phyloP scores from a whole-genome alignment of 371 early-diverging fungal species.

The Neoconidiobolus thromboides region DNA sequence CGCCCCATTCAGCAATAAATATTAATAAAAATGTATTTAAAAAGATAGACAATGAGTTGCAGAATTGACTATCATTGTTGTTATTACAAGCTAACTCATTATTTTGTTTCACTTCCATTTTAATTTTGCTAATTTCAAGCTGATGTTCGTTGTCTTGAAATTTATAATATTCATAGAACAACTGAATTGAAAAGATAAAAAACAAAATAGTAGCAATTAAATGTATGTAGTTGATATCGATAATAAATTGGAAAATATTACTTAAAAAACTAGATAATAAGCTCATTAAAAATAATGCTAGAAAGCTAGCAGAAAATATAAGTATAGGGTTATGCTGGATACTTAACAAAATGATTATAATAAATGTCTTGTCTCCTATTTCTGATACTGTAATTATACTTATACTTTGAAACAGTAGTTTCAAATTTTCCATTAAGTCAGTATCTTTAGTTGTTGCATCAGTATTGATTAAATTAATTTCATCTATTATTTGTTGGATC shows the following conservation, averaged over 20 bases:
- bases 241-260: slow-evolving; percentile 62
- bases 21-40: slow-evolving; percentile 87
- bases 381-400: slow-evolving; percentile 82
- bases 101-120: slow-evolving; percentile 24
- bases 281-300: slow-evolving; percentile 81
- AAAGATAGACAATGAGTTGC: slow-evolving; percentile 71
- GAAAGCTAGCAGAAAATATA: slow-evolving; percentile 72
- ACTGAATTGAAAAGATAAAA: slow-evolving; percentile 73
- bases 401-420: not conserved
- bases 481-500: too few relatives aligned
- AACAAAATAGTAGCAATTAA: slow-evolving; percentile 64
- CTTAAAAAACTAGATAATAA: slow-evolving; percentile 83
- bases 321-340: slow-evolving; percentile 76
- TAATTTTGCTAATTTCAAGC: slow-evolving; percentile 29
- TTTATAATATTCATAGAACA: slow-evolving; percentile 63
- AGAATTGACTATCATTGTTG: slow-evolving; percentile 11
- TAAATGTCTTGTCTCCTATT: slow-evolving; percentile 94
- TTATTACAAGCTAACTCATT: slow-evolving; percentile 9
- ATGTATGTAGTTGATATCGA: slow-evolving; percentile 72
- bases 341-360: slow-evolving; percentile 91
- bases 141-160: slow-evolving; percentile 75
- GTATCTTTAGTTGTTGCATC: too few relatives aligned
- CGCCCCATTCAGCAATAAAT: slow-evolving; percentile 96
- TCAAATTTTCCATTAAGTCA: too few relatives aligned
- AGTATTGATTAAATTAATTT: too few relatives aligned